Evolutionary conservation across 108 stramenopile species (phyloP), one percentile per base, ranked within the genome.

Genomic region (Cyclotella cryptica): DNA sequence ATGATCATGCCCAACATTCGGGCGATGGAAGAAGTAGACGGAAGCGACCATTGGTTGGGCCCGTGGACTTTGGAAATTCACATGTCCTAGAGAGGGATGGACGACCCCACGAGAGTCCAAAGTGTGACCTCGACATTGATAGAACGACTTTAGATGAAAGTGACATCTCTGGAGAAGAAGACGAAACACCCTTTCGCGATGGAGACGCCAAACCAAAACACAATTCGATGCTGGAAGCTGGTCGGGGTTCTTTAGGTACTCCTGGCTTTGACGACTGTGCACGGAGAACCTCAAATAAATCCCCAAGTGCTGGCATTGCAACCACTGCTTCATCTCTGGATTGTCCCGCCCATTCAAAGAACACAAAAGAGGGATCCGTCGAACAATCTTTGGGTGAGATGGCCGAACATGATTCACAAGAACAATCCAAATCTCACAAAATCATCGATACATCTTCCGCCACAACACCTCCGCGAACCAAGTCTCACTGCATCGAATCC

Each of bases 191-290:
- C 28, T 64, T 30, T 21, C 70, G 77, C 58, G 69, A 71, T 30
- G 69, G 69, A 55, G 69, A 64, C 67, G 77, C 51, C 43, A 71
- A 69, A 1, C 62, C 24, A 41, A 40, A 65, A 24, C 69, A 78
- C 18, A 71, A 64, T 64, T 44, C 65, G 35, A 18, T 78, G 10
- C 60, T 41, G 26, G 22, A 55, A 62, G 28, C n/a, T 26, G 47
- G 60, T 11, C 68, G 51, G 62, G 46, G 10, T 4, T 68, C 60
- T 42, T 47, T 59, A n/a, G 63, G 62, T 70, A 47, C 61, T 12
- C 63, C 61, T 9, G 69, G 77, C 5, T 62, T 71, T 24, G 62
- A 78, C 19, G 61, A 52, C 51, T 47, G 10, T 22, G 46, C 22
- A 11, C 22, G 14, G 24, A 64, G 27, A 55, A 47, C 28, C 19